Conservation (phyloP, 805 yeast genomes). For the Myxozyma mucilagina region DNA sequence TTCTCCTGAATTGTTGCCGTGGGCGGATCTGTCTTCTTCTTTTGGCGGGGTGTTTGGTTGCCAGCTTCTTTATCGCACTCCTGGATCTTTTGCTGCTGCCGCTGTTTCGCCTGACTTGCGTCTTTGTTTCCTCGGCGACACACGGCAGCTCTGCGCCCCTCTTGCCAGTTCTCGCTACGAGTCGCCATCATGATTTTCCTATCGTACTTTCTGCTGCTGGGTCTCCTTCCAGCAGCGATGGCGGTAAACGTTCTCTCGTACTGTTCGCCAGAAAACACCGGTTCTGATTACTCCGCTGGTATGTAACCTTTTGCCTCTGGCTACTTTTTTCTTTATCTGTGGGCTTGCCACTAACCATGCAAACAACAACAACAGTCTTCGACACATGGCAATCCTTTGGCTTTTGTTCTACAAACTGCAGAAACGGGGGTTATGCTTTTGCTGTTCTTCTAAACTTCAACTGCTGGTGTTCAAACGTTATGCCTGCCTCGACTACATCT, state of each 20-base stretch:
- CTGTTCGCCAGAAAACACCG: constrained; percentile 49
- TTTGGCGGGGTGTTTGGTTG: no score
- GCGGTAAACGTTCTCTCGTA: constrained; percentile 32
- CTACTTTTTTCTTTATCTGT: neutral
- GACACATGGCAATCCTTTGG: constrained; percentile 51
- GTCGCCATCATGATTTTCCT: neutral
- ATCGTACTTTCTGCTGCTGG: neutral
- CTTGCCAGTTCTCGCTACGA: neutral
- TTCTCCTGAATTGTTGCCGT: no score
- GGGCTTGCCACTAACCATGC: neutral
- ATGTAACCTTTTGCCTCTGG: constrained; percentile 15
- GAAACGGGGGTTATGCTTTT: constrained; percentile 45
- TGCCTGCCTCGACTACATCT: constrained; percentile 48
- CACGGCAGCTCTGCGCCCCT: neutral
- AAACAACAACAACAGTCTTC: constrained; percentile 3
- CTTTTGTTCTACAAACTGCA: constrained; percentile 51
- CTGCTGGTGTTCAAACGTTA: constrained; percentile 64
- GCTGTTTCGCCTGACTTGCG: no score
- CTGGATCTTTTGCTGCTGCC: no score
- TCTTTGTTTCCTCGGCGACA: neutral
- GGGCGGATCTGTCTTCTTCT: no score
- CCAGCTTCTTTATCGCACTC: no score
- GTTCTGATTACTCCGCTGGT: constrained; percentile 31
- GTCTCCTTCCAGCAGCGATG: neutral
- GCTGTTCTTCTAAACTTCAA: constrained; percentile 53